Conservation (phyloP, 1,284 basidiomycete genomes). For the Ustilago hordei region DNA sequence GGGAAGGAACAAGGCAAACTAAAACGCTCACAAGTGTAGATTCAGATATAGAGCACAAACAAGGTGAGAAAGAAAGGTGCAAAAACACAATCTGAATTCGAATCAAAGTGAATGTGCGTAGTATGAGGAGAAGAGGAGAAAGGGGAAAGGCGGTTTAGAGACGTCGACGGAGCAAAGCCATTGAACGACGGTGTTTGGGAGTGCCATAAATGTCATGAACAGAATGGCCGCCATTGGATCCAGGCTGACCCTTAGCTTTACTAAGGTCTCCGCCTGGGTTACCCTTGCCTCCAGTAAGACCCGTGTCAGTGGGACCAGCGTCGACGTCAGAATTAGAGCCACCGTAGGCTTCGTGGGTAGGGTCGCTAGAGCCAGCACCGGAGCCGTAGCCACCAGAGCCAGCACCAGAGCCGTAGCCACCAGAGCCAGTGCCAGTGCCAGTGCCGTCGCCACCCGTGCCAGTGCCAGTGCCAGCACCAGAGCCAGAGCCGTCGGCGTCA, state of each 20-base stretch:
- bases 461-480: background rate
- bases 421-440: background rate
- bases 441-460: constrained; percentile 2
- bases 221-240: too few relatives aligned
- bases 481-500: too few relatives aligned
- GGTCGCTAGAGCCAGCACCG: constrained; percentile 10
- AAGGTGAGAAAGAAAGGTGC: background rate
- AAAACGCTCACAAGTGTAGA: background rate
- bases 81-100: background rate
- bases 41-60: background rate
- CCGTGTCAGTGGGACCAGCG: constrained; percentile 10
- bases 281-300: constrained; percentile 17
- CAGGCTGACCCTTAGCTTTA: too few relatives aligned
- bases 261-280: background rate
- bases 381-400: constrained; percentile 2
- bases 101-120: background rate
- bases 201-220: too few relatives aligned
- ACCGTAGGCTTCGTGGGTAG: constrained; percentile 5
- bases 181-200: constrained; percentile 20
- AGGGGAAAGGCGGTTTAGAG: background rate
- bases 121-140: background rate
- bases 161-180: constrained; percentile 19
- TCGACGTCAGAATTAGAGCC: background rate
- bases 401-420: background rate
- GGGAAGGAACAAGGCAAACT: constrained; percentile 5